Evolutionary conservation across 2,329 filamentous ascomycete genomes (phyloP), one percentile per base, ranked within the genome.

Genomic region (Talaromyces sp.): DNA sequence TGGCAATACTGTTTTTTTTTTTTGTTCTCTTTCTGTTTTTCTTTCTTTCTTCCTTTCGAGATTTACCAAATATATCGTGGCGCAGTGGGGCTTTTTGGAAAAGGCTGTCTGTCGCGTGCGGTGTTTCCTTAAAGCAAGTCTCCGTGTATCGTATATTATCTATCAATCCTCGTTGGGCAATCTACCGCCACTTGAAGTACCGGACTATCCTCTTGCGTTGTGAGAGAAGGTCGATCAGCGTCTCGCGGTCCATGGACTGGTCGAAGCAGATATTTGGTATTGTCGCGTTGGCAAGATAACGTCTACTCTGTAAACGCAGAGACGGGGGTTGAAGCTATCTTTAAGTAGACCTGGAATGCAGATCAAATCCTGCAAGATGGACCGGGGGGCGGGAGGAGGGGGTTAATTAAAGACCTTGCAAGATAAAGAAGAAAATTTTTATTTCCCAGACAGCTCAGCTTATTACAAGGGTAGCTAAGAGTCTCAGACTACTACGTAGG

Each of bases 181-280:
- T 62, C 54, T 58, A 63, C 61, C 48, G 56, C 61, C 57, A 63
- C 61, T 60, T 63, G 61, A 63, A 60, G 57, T 60, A 60, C 28
- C 48, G 61, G 28, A 60, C 39, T 44, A 63, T 63, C 42, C 58
- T 63, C 58, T 63, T 63, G 57, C 50, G 62, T n/a, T 60, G 62
- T 25, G 58, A 60, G 48, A 44, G 28, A 33, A 48, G 48, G 18
- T 63, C 40, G 50, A 56, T 48, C 21, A 60, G 58, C n/a, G 62
- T 60, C 39, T 60, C 40, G 9, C 48, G 40, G 58, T 60, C 58
- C 57, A 63, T 60, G 48, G 58, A 60, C 58, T 60, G 40, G 2
- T 44, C 60, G 54, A 54, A 54, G 21, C 25, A 54, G 50, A 54
- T 23, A 23, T 9, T 31, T n/a, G 7, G 44, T 25, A 16, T 55